These are phyloP conservation scores for Eucommia ulmoides DNA, from an alignment of 257 asterid genomes.

Conservation along the genomic window DNA sequence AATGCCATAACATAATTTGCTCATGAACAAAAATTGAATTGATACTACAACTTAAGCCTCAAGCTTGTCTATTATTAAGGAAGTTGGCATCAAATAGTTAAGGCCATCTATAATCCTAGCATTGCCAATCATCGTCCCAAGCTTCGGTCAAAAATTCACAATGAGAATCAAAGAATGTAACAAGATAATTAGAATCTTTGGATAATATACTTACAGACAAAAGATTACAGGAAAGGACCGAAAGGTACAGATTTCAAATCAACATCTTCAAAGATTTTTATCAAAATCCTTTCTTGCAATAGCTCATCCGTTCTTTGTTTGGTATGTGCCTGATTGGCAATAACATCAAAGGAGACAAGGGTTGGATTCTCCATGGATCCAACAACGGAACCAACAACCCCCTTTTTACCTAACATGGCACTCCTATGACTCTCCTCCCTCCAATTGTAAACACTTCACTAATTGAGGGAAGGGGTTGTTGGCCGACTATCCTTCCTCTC, in stretches of 20 bases:
- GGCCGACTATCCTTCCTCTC: not conserved
- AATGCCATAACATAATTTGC: constrained; percentile 1
- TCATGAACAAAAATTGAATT: not conserved
- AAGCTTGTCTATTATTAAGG: constrained; percentile 1
- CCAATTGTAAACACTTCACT: not conserved
- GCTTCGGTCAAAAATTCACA: constrained; percentile 5
- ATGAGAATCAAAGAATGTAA: not conserved
- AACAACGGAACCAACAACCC: not conserved
- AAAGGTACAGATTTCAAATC: not conserved
- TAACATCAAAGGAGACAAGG: not conserved
- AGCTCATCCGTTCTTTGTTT: not conserved
- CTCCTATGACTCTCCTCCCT: not conserved
- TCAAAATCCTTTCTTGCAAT: not conserved
- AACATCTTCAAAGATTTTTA: not conserved
- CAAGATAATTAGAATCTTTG: not conserved
- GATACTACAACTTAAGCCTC: not conserved
- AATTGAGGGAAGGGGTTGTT: not conserved
- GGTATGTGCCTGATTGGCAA: not conserved
- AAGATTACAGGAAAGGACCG: not conserved
- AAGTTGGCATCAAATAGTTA: not conserved
- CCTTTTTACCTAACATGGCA: not conserved
- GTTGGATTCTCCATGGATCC: not conserved
- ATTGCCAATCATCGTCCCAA: not conserved
- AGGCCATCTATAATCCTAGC: not conserved
- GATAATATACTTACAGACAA: not conserved